phyloP scores from a whole-genome alignment of 78 protist genomes.

The Salpingoeca rosetta region DNA sequence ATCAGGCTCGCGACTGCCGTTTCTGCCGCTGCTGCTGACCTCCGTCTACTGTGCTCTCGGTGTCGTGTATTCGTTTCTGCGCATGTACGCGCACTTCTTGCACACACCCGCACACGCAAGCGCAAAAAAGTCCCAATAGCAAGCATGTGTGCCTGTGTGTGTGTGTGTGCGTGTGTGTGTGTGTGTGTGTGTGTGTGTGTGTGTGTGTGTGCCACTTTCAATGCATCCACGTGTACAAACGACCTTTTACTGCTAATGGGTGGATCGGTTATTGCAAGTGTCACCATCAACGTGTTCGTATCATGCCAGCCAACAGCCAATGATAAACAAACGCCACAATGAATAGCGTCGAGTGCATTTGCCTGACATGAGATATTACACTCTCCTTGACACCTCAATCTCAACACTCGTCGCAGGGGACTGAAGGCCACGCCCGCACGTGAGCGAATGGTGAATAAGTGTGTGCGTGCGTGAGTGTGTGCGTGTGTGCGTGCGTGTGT shows the following conservation, averaged over 20 bases:
- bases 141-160: neutral
- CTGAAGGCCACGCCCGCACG: too few relatives aligned
- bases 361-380: too few relatives aligned
- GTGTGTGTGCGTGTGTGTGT: conserved; percentile 12
- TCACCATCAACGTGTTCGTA: too few relatives aligned
- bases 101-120: neutral
- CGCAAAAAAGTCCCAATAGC: neutral
- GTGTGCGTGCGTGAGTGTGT: too few relatives aligned
- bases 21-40: conserved; percentile 30
- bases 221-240: neutral
- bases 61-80: conserved; percentile 6
- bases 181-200: conserved; percentile 15
- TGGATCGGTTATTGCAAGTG: neutral
- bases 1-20: conserved; percentile 16
- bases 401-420: too few relatives aligned
- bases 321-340: neutral
- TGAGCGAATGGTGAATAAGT: too few relatives aligned
- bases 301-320: too few relatives aligned
- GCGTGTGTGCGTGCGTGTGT: too few relatives aligned
- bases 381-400: too few relatives aligned
- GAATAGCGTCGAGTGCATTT: too few relatives aligned
- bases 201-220: too few relatives aligned
- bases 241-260: neutral
- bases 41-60: conserved; percentile 25
- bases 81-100: neutral